Conservation (phyloP, 345 rosid genomes). For the Anacardium occidentale region DNA sequence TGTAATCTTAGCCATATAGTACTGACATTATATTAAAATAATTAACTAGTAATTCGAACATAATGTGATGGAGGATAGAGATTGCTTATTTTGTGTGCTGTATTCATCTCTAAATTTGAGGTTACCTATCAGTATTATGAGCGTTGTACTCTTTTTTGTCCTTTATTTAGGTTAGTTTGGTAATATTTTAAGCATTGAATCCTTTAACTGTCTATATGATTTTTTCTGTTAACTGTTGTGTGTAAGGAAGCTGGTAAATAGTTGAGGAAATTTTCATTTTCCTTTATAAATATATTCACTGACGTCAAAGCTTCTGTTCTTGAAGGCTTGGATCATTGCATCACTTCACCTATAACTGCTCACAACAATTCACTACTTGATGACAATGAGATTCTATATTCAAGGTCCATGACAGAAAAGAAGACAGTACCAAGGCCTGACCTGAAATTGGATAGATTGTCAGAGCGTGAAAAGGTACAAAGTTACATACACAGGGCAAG, state of each 20-base stretch:
- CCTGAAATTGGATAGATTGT: slow-evolving; percentile 63
- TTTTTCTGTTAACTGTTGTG: neutral
- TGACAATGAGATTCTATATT: slow-evolving; percentile 43
- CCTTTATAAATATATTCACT: slow-evolving; percentile 17
- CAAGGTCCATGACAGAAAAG: slow-evolving; percentile 75
- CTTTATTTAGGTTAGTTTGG: neutral
- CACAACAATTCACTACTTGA: slow-evolving; percentile 36
- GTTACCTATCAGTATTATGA: neutral
- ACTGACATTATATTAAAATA: too few relatives aligned
- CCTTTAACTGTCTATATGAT: neutral
- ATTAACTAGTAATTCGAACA: neutral
- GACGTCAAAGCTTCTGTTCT: slow-evolving; percentile 31
- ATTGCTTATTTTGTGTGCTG: neutral
- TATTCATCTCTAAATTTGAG: neutral
- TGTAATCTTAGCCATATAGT: too few relatives aligned
- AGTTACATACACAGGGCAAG: slow-evolving; percentile 17
- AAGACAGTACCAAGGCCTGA: slow-evolving; percentile 45
- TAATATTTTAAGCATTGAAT: neutral
- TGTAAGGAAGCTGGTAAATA: neutral
- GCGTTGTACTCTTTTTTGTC: neutral
- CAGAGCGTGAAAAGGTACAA: slow-evolving; percentile 80
- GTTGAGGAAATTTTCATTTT: slow-evolving; percentile 4
- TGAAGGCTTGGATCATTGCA: slow-evolving; percentile 68
- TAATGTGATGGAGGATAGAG: neutral
- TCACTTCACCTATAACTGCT: slow-evolving; percentile 47